phyloP scores from a whole-genome alignment of 129 eudicot genomes.

The Chrysanthemum seticuspe region DNA sequence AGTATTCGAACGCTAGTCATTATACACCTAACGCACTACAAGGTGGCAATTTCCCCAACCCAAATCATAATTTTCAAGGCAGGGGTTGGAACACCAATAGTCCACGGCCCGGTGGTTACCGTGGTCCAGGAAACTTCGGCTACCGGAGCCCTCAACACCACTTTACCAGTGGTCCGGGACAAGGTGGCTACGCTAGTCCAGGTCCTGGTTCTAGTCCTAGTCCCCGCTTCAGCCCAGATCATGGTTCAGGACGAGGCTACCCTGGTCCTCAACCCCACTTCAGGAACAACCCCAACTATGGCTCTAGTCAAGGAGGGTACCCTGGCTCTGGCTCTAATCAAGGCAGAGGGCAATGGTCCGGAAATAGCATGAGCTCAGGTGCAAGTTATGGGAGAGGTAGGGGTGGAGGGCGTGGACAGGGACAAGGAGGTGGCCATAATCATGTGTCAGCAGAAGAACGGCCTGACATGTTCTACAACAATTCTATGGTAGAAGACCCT shows the following conservation, averaged over 20 bases:
- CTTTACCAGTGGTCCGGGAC: constrained; percentile 23
- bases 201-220: constrained; percentile 13
- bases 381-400: constrained; percentile 53
- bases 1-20: constrained; percentile 34
- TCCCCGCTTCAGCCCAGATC: constrained; percentile 25
- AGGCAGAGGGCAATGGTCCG: constrained; percentile 48
- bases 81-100: constrained; percentile 31
- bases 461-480: constrained; percentile 52
- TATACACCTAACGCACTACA: constrained; percentile 42
- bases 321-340: constrained; percentile 34
- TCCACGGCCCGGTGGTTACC: constrained; percentile 25
- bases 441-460: constrained; percentile 54
- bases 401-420: constrained; percentile 43
- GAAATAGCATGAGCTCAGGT: constrained; percentile 24
- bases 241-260: constrained; percentile 36
- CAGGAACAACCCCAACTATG: constrained; percentile 33
- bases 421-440: constrained; percentile 39
- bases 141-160: constrained; percentile 31
- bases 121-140: constrained; percentile 22
- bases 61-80: constrained; percentile 30
- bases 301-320: constrained; percentile 39
- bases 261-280: constrained; percentile 33
- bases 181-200: constrained; percentile 29
- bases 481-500: constrained; percentile 89
- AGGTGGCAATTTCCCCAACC: constrained; percentile 37